Percentiles rank a stretch among this genome's conserved stretches.
Evolutionary conservation across 108 stramenopile genomes (phyloP).

Genomic region (Nannochloropsis granulata): DNA sequence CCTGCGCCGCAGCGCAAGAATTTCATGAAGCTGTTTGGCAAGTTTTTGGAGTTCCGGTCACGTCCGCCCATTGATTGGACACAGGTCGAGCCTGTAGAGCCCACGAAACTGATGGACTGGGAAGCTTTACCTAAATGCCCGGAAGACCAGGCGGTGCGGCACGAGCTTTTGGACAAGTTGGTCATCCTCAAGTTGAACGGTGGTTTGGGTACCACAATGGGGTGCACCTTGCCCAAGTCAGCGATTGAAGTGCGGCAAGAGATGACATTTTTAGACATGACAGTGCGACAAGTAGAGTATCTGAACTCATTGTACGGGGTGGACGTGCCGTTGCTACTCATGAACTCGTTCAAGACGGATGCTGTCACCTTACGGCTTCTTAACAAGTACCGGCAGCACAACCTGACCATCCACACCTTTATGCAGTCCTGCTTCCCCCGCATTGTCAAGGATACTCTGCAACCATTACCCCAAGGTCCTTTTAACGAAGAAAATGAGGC

Average conservation of each 20-base stretch:
- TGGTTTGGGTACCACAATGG: slow-evolving; percentile 99
- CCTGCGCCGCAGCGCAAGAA: slow-evolving; percentile 34
- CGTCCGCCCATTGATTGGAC: slow-evolving; percentile 12
- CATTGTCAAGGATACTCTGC: slow-evolving; percentile 20
- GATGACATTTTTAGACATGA: slow-evolving; percentile 32
- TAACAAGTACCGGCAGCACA: slow-evolving; percentile 43
- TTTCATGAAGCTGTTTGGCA: slow-evolving; percentile 31
- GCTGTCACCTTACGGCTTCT: slow-evolving; percentile 84
- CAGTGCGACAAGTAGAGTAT: slow-evolving; percentile 35
- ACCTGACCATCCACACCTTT: slow-evolving; percentile 45
- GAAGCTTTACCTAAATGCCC: slow-evolving; percentile 31
- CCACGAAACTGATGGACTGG: slow-evolving; percentile 5
- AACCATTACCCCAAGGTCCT: background rate
- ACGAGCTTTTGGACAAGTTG: slow-evolving; percentile 68
- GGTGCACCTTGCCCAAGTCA: slow-evolving; percentile 42
- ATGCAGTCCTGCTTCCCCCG: slow-evolving; percentile 40
- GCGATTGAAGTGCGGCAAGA: slow-evolving; percentile 37
- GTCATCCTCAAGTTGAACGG: slow-evolving; percentile 98
- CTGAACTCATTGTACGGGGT: slow-evolving; percentile 38
- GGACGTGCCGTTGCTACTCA: slow-evolving; percentile 65
- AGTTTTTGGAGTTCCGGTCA: slow-evolving; percentile 26
- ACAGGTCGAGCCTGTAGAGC: slow-evolving; percentile 5
- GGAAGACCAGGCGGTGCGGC: slow-evolving; percentile 25
- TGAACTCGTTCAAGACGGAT: slow-evolving; percentile 96
- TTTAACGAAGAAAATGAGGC: slow-evolving; percentile 14